phyloP scores from a whole-genome alignment of 257 asterid genomes.

The Buddleja alternifolia region DNA sequence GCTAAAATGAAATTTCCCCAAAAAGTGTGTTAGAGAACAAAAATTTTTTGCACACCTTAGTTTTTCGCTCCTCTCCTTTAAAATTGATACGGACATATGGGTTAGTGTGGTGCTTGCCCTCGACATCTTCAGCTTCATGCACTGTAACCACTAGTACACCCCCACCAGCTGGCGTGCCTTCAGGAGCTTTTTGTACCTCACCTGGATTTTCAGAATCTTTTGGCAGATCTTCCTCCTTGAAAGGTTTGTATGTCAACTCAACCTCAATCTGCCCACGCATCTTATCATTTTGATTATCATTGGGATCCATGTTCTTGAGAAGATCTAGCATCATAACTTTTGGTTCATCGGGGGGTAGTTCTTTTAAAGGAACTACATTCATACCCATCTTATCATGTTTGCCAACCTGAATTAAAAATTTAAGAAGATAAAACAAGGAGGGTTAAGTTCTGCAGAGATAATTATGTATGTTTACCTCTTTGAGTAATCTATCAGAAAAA shows the following conservation, averaged over 20 bases:
- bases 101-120: slow-evolving; percentile 98
- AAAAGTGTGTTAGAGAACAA: slow-evolving; percentile 11
- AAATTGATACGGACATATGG: slow-evolving; percentile 79
- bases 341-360: slow-evolving; percentile 75
- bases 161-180: slow-evolving; percentile 91
- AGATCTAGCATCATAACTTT: slow-evolving; percentile 68
- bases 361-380: slow-evolving; percentile 82
- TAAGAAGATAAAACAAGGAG: not conserved
- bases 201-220: slow-evolving; percentile 50
- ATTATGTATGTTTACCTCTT: no score
- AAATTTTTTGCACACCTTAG: slow-evolving; percentile 61
- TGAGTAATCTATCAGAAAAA: no score
- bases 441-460: not conserved
- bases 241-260: slow-evolving; percentile 92
- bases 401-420: slow-evolving; percentile 63
- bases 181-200: slow-evolving; percentile 69
- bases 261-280: slow-evolving; percentile 79
- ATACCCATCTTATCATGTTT: slow-evolving; percentile 97
- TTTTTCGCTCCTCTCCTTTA: slow-evolving; percentile 90
- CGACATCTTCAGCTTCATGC: slow-evolving; percentile 95
- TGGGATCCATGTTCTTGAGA: slow-evolving; percentile 73
- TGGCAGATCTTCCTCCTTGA: slow-evolving; percentile 71
- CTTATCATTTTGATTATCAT: slow-evolving; percentile 83
- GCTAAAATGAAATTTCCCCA: not conserved
- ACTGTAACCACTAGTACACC: slow-evolving; percentile 77